These are phyloP conservation scores for Furcasterigmium furcatum DNA, from an alignment of 2,329 filamentous ascomycete genomes.

Conservation along the genomic window DNA sequence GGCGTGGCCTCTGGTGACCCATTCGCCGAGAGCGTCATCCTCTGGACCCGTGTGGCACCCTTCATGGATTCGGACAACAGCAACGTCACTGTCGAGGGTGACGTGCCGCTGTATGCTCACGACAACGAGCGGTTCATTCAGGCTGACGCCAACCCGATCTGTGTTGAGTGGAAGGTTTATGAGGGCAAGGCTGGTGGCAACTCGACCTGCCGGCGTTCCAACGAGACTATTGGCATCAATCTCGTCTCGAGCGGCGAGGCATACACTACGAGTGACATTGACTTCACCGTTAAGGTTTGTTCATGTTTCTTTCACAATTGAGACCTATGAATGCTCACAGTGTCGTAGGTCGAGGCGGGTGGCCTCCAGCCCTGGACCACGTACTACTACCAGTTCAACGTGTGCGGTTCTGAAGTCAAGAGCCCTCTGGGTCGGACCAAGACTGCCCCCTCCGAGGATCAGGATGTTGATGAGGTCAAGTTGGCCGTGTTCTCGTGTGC, in stretches of 20 bases:
- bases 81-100: conserved; percentile 37
- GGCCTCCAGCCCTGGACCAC: conserved; percentile 59
- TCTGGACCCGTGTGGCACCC: conserved; percentile 45
- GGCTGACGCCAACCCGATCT: conserved; percentile 50
- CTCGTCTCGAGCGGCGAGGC: conserved; percentile 29
- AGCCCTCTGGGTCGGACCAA: conserved; percentile 67
- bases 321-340: background rate
- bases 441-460: conserved; percentile 56
- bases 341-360: conserved; percentile 53
- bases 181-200: conserved; percentile 29
- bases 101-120: conserved; percentile 40
- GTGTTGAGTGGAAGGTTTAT: conserved; percentile 62
- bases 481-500: conserved; percentile 69
- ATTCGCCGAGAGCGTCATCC: conserved; percentile 53
- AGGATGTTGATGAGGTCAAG: conserved; percentile 53
- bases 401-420: conserved; percentile 59
- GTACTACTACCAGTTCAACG: conserved; percentile 67
- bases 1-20: conserved; percentile 51
- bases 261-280: conserved; percentile 69
- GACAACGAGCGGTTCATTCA: conserved; percentile 44
- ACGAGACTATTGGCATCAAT: no score
- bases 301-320: background rate
- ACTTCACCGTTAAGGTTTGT: conserved; percentile 65
- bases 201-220: conserved; percentile 18
- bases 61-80: conserved; percentile 39